Evolutionary conservation across 805 yeast genomes (phyloP).

Genomic region (Spathaspora passalidarum): DNA sequence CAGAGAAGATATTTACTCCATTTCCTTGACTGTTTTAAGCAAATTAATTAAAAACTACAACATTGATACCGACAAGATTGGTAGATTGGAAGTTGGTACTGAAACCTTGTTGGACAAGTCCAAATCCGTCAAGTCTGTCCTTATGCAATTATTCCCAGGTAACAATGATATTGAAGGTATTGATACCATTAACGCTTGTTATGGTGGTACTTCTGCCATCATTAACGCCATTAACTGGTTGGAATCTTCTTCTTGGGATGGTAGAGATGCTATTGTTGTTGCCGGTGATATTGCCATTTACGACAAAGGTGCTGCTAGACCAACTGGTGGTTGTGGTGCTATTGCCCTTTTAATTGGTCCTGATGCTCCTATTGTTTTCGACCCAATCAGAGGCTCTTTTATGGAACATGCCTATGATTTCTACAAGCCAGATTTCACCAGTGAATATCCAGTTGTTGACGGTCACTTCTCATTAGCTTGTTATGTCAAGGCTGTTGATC

Average conservation of each 20-base stretch:
- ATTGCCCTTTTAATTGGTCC: conserved; percentile 95
- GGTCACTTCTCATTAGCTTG: conserved; percentile 94
- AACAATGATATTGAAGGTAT: conserved; percentile 93
- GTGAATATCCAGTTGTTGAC: conserved; percentile 96
- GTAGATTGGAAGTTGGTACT: conserved; percentile 97
- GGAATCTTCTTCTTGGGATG: conserved; percentile 96
- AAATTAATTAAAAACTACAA: conserved; percentile 75
- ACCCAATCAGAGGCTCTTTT: conserved; percentile 82
- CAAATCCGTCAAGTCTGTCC: conserved; percentile 91
- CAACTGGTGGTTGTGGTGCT: conserved; percentile 99
- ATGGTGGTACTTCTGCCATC: conserved; percentile 96
- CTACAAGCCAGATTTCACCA: conserved; percentile 95
- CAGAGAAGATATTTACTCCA: conserved; percentile 94
- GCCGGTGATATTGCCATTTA: conserved; percentile 98
- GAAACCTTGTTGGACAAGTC: conserved; percentile 96
- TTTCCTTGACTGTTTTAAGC: conserved; percentile 84
- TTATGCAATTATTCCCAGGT: conserved; percentile 89
- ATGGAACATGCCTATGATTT: conserved; percentile 98
- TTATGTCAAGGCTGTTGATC: conserved; percentile 90
- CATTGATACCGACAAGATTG: conserved; percentile 77
- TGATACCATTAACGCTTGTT: conserved; percentile 95
- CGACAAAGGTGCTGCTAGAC: conserved; percentile 97
- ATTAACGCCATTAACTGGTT: conserved; percentile 95
- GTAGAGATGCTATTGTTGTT: conserved; percentile 94
- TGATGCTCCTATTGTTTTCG: conserved; percentile 94